A percentile compares a stretch with the other conserved stretches of the same genome.
Evolutionary conservation across 495 filamentous ascomycete genomes (phyloP).

Genomic region (Neurospora discreta): DNA sequence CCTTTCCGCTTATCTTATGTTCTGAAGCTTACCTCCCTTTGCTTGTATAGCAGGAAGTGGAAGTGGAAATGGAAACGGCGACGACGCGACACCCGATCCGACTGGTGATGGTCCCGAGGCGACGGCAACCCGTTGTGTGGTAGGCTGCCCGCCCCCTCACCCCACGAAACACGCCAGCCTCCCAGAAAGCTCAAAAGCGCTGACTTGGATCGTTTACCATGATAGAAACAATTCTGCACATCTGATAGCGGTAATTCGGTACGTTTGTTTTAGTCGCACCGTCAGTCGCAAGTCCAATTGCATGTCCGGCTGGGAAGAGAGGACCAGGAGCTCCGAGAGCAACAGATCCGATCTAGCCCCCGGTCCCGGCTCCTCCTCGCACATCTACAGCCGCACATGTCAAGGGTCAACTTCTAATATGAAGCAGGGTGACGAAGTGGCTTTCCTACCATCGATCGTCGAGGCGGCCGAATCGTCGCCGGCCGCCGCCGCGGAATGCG

Average conservation of each 20-base stretch:
- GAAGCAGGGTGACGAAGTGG: conserved; percentile 68
- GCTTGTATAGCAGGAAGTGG: conserved; percentile 2
- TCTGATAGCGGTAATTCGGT: conserved; percentile 55
- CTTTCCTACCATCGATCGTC: conserved; percentile 89
- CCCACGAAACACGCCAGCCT: conserved; percentile 5
- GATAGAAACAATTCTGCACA: conserved; percentile 60
- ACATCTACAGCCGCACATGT: neutral
- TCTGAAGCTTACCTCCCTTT: neutral
- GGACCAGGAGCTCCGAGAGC: neutral
- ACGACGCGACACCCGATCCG: conserved; percentile 18
- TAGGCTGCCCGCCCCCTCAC: conserved; percentile 18
- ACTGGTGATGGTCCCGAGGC: conserved; percentile 44
- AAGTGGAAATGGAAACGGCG: conserved; percentile 8
- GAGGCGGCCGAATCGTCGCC: conserved; percentile 90
- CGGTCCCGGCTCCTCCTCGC: neutral
- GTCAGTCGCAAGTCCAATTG: neutral
- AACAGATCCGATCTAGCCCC: neutral
- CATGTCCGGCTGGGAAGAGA: neutral
- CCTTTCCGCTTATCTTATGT: neutral
- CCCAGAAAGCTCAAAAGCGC: neutral
- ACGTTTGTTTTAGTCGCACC: conserved; percentile 12
- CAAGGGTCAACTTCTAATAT: neutral
- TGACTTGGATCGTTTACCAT: conserved; percentile 2
- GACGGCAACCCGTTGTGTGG: conserved; percentile 43
- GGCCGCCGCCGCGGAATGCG: conserved; percentile 66